Conservation (phyloP, 2,329 filamentous ascomycete species). For the Trichophyton benhamiae region DNA sequence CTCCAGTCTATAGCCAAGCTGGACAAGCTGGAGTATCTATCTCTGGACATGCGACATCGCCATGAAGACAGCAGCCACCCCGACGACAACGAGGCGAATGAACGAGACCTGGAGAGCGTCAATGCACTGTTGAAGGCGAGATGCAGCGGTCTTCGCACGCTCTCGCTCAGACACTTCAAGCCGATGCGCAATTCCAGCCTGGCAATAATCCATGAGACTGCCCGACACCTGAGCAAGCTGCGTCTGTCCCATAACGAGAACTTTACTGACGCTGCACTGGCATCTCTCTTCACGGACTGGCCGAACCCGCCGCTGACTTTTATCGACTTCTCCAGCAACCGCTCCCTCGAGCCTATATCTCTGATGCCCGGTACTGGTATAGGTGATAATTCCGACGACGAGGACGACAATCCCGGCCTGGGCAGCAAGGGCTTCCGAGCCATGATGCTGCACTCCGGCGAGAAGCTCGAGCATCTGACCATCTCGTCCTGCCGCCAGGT, state of each 20-base stretch:
- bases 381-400: not conserved
- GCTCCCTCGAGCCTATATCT: constrained; percentile 59
- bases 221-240: constrained; percentile 58
- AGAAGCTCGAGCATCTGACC: constrained; percentile 53
- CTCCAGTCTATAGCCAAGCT: constrained; percentile 54
- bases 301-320: constrained; percentile 56
- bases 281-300: constrained; percentile 61
- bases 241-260: constrained; percentile 65
- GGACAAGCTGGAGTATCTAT: constrained; percentile 57
- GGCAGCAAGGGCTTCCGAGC: constrained; percentile 64
- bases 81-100: not conserved
- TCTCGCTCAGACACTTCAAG: constrained; percentile 61
- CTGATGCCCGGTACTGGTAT: constrained; percentile 40
- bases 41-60: constrained; percentile 51
- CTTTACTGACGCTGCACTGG: constrained; percentile 64
- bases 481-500: constrained; percentile 81
- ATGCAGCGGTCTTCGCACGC: constrained; percentile 48
- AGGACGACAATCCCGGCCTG: constrained; percentile 44
- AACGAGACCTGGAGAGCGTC: not conserved
- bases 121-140: not conserved
- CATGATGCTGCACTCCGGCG: constrained; percentile 72
- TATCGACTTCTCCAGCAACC: constrained; percentile 64
- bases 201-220: constrained; percentile 56
- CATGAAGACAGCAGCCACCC: constrained; percentile 12
- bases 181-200: constrained; percentile 58